Conservation (phyloP, 805 yeast species). For the Candida sonorensis region DNA sequence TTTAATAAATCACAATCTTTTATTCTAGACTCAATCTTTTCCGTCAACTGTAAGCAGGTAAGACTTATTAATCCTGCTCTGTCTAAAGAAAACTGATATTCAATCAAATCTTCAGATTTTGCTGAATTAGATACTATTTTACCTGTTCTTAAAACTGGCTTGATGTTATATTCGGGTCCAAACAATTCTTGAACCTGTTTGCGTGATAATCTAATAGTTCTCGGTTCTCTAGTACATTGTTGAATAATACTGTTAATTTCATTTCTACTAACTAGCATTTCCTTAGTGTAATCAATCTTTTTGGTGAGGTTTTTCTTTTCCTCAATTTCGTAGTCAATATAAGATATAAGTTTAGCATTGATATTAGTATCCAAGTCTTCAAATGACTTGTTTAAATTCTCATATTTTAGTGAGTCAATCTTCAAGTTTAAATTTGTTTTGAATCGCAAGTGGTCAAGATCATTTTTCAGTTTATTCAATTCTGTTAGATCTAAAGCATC, state of each 20-base stretch:
- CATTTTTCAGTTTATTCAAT: constrained; percentile 13
- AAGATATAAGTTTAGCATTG: constrained; percentile 11
- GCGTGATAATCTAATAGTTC: no score
- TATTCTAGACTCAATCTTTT: constrained; percentile 20
- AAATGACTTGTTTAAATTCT: constrained; percentile 8
- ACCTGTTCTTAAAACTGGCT: constrained; percentile 18
- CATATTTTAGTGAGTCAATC: constrained; percentile 15
- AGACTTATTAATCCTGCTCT: no score
- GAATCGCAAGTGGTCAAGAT: constrained; percentile 11
- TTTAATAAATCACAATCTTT: constrained; percentile 19
- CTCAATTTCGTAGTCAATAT: constrained; percentile 14
- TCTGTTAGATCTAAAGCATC: constrained; percentile 10
- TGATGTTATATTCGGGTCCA: no score
- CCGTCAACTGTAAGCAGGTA: constrained; percentile 12
- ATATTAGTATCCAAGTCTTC: constrained; percentile 14
- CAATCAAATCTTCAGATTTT: constrained; percentile 8
- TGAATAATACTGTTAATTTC: constrained; percentile 19
- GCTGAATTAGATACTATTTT: constrained; percentile 9
- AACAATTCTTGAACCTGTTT: no score
- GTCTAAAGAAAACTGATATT: constrained; percentile 20
- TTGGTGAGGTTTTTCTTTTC: constrained; percentile 14
- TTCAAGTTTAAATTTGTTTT: constrained; percentile 14
- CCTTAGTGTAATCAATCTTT: constrained; percentile 17
- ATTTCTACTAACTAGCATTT: constrained; percentile 17
- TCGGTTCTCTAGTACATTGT: constrained; percentile 18